Conservation (phyloP, 352 stramenopile genomes). For the Globisporangium viniferum region DNA sequence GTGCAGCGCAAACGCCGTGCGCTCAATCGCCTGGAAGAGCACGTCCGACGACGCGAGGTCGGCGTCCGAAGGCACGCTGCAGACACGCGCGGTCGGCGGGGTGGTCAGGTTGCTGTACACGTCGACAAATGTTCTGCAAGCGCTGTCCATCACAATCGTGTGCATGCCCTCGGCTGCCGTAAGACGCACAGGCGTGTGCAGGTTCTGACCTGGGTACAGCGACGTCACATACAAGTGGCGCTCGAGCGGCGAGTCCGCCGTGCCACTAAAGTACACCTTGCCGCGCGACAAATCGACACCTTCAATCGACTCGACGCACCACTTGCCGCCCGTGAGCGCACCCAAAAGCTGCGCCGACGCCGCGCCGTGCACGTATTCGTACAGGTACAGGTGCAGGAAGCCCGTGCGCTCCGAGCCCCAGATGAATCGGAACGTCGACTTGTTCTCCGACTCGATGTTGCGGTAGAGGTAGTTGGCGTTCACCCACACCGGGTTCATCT, state of each 20-base stretch:
- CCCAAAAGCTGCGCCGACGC: conserved; percentile 42
- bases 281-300: conserved; percentile 76
- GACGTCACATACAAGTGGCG: conserved; percentile 89
- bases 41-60: conserved; percentile 29
- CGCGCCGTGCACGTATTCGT: conserved; percentile 75
- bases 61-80: conserved; percentile 43
- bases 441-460: conserved; percentile 72
- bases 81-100: conserved; percentile 56
- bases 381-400: conserved; percentile 96
- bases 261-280: conserved; percentile 89
- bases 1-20: conserved; percentile 53
- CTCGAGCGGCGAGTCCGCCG: conserved; percentile 85
- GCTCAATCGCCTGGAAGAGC: conserved; percentile 39
- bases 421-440: conserved; percentile 92
- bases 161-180: conserved; percentile 86
- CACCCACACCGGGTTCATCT: conserved; percentile 91
- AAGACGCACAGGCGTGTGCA: conserved; percentile 63
- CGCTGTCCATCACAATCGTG: conserved; percentile 88
- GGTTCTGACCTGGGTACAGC: conserved; percentile 37
- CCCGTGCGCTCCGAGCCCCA: conserved; percentile 93
- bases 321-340: conserved; percentile 61
- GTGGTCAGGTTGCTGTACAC: conserved; percentile 79
- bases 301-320: conserved; percentile 82
- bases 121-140: conserved; percentile 77
- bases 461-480: conserved; percentile 95